Percentiles rank a stretch among this genome's conserved stretches.
Evolutionary conservation across 2,329 filamentous ascomycete genomes (phyloP).

Genomic region (Cryphonectria radicalis): DNA sequence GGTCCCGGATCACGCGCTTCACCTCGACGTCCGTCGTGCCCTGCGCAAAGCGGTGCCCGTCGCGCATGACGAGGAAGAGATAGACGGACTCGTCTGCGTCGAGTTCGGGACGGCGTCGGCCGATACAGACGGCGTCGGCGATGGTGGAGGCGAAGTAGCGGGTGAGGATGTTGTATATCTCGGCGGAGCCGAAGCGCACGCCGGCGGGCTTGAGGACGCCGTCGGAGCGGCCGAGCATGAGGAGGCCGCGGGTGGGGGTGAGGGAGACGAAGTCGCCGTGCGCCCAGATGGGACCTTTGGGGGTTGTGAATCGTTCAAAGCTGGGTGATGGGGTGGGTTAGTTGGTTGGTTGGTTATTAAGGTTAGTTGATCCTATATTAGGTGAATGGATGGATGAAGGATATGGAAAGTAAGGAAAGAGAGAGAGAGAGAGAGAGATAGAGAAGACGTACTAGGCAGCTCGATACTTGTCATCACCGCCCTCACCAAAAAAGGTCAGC

Average conservation of each 20-base stretch:
- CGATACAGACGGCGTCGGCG: constrained; percentile 87
- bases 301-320: constrained; percentile 75
- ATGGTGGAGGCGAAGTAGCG: constrained; percentile 79
- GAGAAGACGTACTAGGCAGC: constrained; percentile 63
- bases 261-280: constrained; percentile 88
- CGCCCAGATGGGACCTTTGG: constrained; percentile 71
- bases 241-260: constrained; percentile 72
- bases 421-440: not conserved
- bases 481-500: constrained; percentile 80
- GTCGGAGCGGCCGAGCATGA: constrained; percentile 92
- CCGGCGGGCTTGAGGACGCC: constrained; percentile 92
- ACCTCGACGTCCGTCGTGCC: constrained; percentile 65
- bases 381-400: not conserved
- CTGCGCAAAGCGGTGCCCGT: constrained; percentile 55
- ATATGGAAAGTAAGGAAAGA: not conserved
- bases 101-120: constrained; percentile 64
- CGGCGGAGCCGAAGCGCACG: constrained; percentile 88
- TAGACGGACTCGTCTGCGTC: constrained; percentile 87
- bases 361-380: not conserved
- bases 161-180: constrained; percentile 94
- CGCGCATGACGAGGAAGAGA: constrained; percentile 80
- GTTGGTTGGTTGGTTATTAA: not conserved
- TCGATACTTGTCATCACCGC: constrained; percentile 76
- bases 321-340: constrained; percentile 2
- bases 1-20: constrained; percentile 69